Evolutionary conservation across 1,284 basidiomycete genomes (phyloP), one percentile per base, ranked within the genome.

Genomic region (Apiotrichum gracile): DNA sequence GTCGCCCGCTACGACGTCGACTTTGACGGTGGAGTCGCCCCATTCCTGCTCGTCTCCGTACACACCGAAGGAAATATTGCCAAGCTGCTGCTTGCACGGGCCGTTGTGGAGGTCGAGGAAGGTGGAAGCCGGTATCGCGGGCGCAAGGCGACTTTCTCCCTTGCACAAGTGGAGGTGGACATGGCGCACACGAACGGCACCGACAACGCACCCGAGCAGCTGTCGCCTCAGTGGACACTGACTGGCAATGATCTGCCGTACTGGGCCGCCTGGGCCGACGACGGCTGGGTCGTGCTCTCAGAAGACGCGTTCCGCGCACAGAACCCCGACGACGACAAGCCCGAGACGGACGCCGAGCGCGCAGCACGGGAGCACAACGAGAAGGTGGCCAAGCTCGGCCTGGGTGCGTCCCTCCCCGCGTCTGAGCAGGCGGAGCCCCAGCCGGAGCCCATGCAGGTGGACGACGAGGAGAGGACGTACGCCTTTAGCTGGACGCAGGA

Each of bases 401-500:
- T 76, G 3, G 72, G 68, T 3, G 68, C 68, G 1, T 45, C 58
- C 0, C 31, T 62, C 12, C 42, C 51, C 0, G 45, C 49, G 48
- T 5, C 17, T 5, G 47, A 48, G 26, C 37, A 14, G 5, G 49
- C 21, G n/a, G 47, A n/a, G n/a, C n/a, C n/a, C 13, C 60, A 19
- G 14, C 33, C 19, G 10, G 40, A 47, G 21, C 14, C 29, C 10
- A 50, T 55, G 34, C 60, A 64, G 8, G 51, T 51, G 13, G 55
- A 53, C 8, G 45, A 41, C 12, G 47, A 45, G 12, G 26, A 27
- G 25, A 45, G 38, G 22, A 26, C 26, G 7, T 82, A 82, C 19
- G 86, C 88, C 1, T 96, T 91, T 72, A 87, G 88, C 0, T 97
- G 93, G 93, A 88, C 84, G 0, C 93, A 97, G 69, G 86, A 86